phyloP scores from a whole-genome alignment of 2,329 filamentous ascomycete genomes.

The Ophiocordyceps robertsii region DNA sequence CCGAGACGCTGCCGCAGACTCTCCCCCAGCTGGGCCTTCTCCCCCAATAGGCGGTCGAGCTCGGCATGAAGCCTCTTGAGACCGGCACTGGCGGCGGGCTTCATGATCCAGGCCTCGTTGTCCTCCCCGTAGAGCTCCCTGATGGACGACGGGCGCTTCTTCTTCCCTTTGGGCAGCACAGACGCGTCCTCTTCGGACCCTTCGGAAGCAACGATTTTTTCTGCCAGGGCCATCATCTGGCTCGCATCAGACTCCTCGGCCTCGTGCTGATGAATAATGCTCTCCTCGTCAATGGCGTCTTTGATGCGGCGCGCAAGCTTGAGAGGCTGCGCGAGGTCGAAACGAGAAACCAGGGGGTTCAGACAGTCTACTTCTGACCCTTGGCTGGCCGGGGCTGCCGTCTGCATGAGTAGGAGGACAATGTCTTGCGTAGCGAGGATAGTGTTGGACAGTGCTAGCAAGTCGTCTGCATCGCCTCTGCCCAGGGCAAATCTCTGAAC shows the following conservation, averaged over 20 bases:
- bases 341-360: slow-evolving; percentile 34
- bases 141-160: slow-evolving; percentile 31
- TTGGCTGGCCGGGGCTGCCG: slow-evolving; percentile 5
- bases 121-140: slow-evolving; percentile 47
- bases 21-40: slow-evolving; percentile 48
- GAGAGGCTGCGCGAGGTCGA: slow-evolving; percentile 53
- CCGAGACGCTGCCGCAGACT: slow-evolving; percentile 47
- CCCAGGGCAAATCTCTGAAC: slow-evolving; percentile 91
- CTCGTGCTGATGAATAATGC: slow-evolving; percentile 67
- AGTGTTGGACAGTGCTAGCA: slow-evolving; percentile 71
- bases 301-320: slow-evolving; percentile 59
- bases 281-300: slow-evolving; percentile 82
- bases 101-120: slow-evolving; percentile 51
- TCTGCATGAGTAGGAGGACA: slow-evolving; percentile 27
- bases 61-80: slow-evolving; percentile 56
- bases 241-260: slow-evolving; percentile 59
- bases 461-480: slow-evolving; percentile 81
- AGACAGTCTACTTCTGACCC: slow-evolving; percentile 20
- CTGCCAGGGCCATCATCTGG: slow-evolving; percentile 59
- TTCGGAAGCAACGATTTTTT: slow-evolving; percentile 55
- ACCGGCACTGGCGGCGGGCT: slow-evolving; percentile 49
- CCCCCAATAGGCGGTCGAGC: slow-evolving; percentile 43
- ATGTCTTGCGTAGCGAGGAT: slow-evolving; percentile 63
- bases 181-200: slow-evolving; percentile 44
- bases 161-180: slow-evolving; percentile 39